Percentiles rank a stretch among this genome's conserved stretches.
phyloP scores from a whole-genome alignment of 768 basidiomycete species.

The Clathrus columnatus region DNA sequence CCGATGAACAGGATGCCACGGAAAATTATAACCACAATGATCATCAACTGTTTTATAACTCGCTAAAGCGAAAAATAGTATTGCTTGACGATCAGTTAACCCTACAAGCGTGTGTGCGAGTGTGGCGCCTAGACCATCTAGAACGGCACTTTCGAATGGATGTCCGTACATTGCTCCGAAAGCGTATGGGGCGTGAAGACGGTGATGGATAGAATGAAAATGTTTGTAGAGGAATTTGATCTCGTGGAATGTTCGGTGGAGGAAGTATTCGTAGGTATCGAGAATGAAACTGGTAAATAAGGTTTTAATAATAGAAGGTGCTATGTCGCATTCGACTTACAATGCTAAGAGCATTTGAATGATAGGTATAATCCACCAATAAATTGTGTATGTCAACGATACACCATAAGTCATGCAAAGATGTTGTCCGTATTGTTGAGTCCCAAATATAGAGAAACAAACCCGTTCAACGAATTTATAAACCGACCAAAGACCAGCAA shows the following conservation, averaged over 20 bases:
- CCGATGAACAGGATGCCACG: slow-evolving; percentile 39
- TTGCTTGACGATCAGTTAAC: slow-evolving; percentile 33
- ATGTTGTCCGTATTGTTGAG: slow-evolving; percentile 21
- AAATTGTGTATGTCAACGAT: slow-evolving; percentile 26
- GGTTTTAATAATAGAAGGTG: too few species aligned
- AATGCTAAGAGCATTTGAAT: slow-evolving; percentile 32
- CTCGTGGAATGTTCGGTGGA: slow-evolving; percentile 37
- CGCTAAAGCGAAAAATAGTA: slow-evolving; percentile 32
- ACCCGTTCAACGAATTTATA: slow-evolving; percentile 24
- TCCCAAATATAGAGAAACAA: slow-evolving; percentile 23
- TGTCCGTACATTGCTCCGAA: slow-evolving; percentile 46
- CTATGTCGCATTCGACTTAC: slow-evolving; percentile 24
- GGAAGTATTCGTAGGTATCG: slow-evolving; percentile 43
- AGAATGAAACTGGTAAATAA: slow-evolving; percentile 34
- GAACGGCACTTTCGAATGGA: slow-evolving; percentile 36
- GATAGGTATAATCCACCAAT: slow-evolving; percentile 41
- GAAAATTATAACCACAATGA: slow-evolving; percentile 34
- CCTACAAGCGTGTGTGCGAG: slow-evolving; percentile 28
- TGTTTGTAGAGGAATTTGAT: slow-evolving; percentile 38
- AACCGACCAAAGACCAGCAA: slow-evolving; percentile 16
- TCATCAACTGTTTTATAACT: slow-evolving; percentile 36
- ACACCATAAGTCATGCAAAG: slow-evolving; percentile 23
- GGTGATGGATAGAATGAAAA: slow-evolving; percentile 39
- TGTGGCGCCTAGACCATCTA: slow-evolving; percentile 34
- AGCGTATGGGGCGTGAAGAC: slow-evolving; percentile 41